Conservation (phyloP, 805 yeast species). For the Yamadazyma phyllophila region DNA sequence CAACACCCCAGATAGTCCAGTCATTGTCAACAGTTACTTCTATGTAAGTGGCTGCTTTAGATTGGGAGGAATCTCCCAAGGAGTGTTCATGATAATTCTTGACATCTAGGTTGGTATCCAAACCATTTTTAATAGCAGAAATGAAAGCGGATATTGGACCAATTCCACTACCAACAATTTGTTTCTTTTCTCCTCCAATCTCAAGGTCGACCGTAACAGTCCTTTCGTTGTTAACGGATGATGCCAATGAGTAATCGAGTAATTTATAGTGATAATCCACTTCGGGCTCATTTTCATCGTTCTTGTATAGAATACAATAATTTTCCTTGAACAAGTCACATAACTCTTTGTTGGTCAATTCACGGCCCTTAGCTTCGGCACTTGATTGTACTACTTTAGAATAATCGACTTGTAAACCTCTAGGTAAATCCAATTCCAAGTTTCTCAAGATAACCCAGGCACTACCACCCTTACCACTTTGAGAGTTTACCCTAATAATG, state of each 20-base stretch:
- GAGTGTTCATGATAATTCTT: constrained; percentile 77
- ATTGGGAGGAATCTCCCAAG: constrained; percentile 65
- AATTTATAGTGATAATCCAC: constrained; percentile 33
- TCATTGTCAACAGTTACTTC: constrained; percentile 35
- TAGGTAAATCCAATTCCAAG: constrained; percentile 77
- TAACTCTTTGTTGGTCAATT: constrained; percentile 63
- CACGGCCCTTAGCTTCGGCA: constrained; percentile 73
- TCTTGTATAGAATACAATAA: constrained; percentile 45
- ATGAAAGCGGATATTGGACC: constrained; percentile 81
- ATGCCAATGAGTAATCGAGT: constrained; percentile 47
- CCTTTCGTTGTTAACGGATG: constrained; percentile 34
- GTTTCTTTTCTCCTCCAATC: constrained; percentile 38
- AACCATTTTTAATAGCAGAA: constrained; percentile 52
- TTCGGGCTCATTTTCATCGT: constrained; percentile 20
- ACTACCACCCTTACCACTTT: constrained; percentile 86
- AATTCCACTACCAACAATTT: constrained; percentile 64
- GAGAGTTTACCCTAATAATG: constrained; percentile 85
- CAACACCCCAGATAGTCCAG: constrained; percentile 78
- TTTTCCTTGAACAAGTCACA: constrained; percentile 61
- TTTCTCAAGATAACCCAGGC: constrained; percentile 81
- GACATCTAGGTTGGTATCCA: constrained; percentile 56
- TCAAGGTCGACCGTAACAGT: constrained; percentile 50
- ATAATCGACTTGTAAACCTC: constrained; percentile 75
- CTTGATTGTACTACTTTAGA: constrained; percentile 65
- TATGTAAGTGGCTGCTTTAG: constrained; percentile 76